phyloP scores from a whole-genome alignment of 2,329 filamentous ascomycete genomes.

The Chaetomiaceae sp. region DNA sequence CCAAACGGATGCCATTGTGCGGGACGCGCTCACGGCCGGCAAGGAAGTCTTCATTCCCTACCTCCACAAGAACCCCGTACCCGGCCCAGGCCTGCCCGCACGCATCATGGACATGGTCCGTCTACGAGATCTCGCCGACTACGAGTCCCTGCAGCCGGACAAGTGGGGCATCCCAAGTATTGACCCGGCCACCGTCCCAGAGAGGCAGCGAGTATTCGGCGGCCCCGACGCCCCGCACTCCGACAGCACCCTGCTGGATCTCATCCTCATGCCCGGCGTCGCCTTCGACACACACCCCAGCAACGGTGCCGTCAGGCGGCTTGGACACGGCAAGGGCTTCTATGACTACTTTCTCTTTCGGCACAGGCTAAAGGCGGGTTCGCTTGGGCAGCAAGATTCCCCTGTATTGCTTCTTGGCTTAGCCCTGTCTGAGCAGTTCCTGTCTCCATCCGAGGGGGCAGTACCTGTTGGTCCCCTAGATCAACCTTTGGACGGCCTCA shows the following conservation, averaged over 20 bases:
- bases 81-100: conserved; percentile 50
- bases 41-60: conserved; percentile 93
- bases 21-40: conserved; percentile 68
- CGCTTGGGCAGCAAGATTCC: conserved; percentile 33
- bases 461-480: conserved; percentile 75
- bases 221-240: conserved; percentile 46
- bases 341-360: conserved; percentile 90
- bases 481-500: conserved; percentile 71
- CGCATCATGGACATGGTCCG: conserved; percentile 93
- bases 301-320: conserved; percentile 58
- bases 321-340: conserved; percentile 94
- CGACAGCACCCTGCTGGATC: conserved; percentile 58
- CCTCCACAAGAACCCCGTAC: conserved; percentile 59
- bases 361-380: conserved; percentile 51
- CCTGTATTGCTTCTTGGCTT: conserved; percentile 64
- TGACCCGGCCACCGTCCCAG: conserved; percentile 57
- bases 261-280: conserved; percentile 89
- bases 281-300: conserved; percentile 69
- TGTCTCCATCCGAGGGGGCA: conserved; percentile 55
- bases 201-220: conserved; percentile 70
- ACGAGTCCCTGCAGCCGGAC: conserved; percentile 70
- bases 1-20: conserved; percentile 76
- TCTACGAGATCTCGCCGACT: conserved; percentile 69
- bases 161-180: conserved; percentile 95
- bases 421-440: conserved; percentile 79